These are phyloP conservation scores for Iris macrosiphon DNA, from an alignment of 106 monocot genomes.

Conservation along the genomic window DNA sequence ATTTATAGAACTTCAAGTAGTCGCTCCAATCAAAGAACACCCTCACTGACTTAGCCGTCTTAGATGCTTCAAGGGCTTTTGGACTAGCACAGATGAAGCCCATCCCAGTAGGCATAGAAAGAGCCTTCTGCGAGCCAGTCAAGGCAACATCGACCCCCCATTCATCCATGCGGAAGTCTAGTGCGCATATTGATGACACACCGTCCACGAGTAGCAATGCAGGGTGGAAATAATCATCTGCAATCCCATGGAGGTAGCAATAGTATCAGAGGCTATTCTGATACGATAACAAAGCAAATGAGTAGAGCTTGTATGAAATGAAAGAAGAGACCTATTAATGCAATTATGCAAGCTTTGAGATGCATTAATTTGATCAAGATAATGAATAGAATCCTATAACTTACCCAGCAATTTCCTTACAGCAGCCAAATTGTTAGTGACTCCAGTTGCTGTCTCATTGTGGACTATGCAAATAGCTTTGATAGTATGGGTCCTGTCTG, in stretches of 20 bases:
- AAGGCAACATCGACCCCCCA: conserved; percentile 91
- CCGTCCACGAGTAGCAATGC: conserved; percentile 81
- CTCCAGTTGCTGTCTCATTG: conserved; percentile 95
- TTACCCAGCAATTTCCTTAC: conserved; percentile 80
- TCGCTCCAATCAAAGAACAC: conserved; percentile 97
- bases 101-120: conserved; percentile 85
- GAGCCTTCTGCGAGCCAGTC: conserved; percentile 90
- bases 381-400: too few relatives aligned
- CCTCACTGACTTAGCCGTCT: conserved; percentile 77
- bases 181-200: conserved; percentile 86
- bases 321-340: too few relatives aligned
- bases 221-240: conserved; percentile 73
- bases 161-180: conserved; percentile 96
- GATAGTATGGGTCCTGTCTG: conserved; percentile 50
- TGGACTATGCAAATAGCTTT: conserved; percentile 92
- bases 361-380: too few relatives aligned
- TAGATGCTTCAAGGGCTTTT: conserved; percentile 83
- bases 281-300: too few relatives aligned
- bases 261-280: too few relatives aligned
- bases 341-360: too few relatives aligned
- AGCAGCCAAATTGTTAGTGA: conserved; percentile 71
- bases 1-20: conserved; percentile 80
- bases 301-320: too few relatives aligned
- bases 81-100: conserved; percentile 92
- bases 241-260: conserved; percentile 1